These are phyloP conservation scores for Xylariaceae sp. DNA, from an alignment of 2,329 filamentous ascomycete genomes.

Conservation along the genomic window DNA sequence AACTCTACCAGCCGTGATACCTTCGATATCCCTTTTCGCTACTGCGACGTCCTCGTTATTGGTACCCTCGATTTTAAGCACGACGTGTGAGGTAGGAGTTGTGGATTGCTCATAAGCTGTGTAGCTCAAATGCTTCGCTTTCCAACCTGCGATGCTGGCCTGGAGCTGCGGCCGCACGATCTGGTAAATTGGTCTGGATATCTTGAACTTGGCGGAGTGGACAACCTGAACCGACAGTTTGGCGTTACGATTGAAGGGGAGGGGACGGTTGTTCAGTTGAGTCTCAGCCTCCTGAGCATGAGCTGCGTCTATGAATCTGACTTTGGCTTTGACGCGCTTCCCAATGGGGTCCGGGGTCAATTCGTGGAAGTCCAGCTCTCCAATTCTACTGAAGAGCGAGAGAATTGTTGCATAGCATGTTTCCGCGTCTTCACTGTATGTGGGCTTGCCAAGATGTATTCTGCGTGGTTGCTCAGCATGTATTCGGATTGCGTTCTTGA, in stretches of 20 bases:
- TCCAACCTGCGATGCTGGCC: slow-evolving; percentile 27
- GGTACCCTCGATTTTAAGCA: slow-evolving; percentile 37
- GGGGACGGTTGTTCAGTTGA: slow-evolving; percentile 27
- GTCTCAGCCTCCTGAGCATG: slow-evolving; percentile 33
- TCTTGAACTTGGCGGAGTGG: slow-evolving; percentile 36
- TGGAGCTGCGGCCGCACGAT: slow-evolving; percentile 30
- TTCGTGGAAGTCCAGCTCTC: slow-evolving; percentile 34
- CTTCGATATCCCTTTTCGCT: slow-evolving; percentile 31
- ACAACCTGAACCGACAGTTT: slow-evolving; percentile 37
- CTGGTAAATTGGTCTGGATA: slow-evolving; percentile 32
- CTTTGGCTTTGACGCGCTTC: slow-evolving; percentile 38
- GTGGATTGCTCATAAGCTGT: slow-evolving; percentile 22
- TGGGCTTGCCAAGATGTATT: slow-evolving; percentile 19
- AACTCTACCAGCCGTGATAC: slow-evolving; percentile 31
- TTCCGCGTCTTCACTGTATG: slow-evolving; percentile 23
- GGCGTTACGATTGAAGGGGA: slow-evolving; percentile 29
- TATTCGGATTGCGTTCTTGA: slow-evolving; percentile 17
- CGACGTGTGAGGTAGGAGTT: slow-evolving; percentile 24
- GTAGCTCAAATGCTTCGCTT: slow-evolving; percentile 25
- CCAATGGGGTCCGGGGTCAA: slow-evolving; percentile 18
- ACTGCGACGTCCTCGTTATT: slow-evolving; percentile 25
- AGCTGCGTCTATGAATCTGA: slow-evolving; percentile 34
- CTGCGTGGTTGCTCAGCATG: slow-evolving; percentile 13
- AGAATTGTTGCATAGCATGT: slow-evolving; percentile 21
- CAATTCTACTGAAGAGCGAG: slow-evolving; percentile 29